Evolutionary conservation across 352 stramenopile genomes (phyloP).

Genomic region (Phytopythium chamaehyphon): DNA sequence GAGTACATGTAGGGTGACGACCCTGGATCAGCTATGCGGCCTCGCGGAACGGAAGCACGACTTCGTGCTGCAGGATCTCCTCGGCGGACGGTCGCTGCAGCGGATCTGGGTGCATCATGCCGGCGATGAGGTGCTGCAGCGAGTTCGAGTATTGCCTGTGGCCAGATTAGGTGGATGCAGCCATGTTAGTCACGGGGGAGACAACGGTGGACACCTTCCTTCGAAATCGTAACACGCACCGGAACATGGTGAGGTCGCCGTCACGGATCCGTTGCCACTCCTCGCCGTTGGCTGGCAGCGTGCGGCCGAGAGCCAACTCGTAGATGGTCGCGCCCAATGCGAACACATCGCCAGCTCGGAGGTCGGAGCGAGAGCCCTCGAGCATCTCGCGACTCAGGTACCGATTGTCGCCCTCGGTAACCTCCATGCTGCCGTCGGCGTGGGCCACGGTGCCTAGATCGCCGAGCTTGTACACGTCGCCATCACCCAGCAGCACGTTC

Average conservation of each 20-base stretch:
- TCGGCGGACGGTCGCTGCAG: constrained; percentile 73
- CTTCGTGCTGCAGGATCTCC: constrained; percentile 83
- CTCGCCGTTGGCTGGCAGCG: constrained; percentile 65
- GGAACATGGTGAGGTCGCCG: constrained; percentile 75
- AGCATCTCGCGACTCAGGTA: constrained; percentile 82
- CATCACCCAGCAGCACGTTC: constrained; percentile 65
- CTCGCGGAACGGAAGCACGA: constrained; percentile 58
- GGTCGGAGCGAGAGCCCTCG: constrained; percentile 71
- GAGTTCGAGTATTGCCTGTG: constrained; percentile 85
- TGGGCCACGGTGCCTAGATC: constrained; percentile 79
- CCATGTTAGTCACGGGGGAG: no score
- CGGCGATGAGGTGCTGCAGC: constrained; percentile 79
- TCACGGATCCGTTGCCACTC: constrained; percentile 87
- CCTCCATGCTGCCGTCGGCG: constrained; percentile 79
- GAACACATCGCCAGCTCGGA: constrained; percentile 79
- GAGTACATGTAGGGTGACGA: background rate
- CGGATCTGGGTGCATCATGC: constrained; percentile 86
- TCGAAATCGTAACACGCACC: constrained; percentile 20
- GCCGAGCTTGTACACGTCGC: constrained; percentile 76
- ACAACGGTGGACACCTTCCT: no score
- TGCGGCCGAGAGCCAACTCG: constrained; percentile 65
- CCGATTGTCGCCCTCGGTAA: constrained; percentile 83
- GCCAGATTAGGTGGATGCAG: background rate
- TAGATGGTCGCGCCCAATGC: constrained; percentile 84
- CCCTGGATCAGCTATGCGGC: background rate